Conservation (phyloP, 1,139 yeast species). For the Hanseniaspora gamundiae region DNA sequence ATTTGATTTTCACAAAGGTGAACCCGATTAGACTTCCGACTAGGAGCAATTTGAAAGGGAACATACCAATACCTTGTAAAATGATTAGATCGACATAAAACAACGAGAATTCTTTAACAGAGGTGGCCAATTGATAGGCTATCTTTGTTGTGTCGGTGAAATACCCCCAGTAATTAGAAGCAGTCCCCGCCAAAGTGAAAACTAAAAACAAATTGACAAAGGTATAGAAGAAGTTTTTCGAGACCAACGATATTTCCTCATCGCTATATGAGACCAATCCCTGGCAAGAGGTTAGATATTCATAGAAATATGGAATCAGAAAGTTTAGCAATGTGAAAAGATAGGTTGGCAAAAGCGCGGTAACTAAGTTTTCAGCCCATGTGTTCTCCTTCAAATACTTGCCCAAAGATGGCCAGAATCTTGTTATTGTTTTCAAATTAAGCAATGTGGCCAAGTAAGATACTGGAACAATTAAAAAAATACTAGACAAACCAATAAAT, state of each 20-base stretch:
- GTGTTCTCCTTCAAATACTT: constrained; percentile 43
- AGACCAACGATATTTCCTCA: constrained; percentile 60
- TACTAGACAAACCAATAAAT: constrained; percentile 48
- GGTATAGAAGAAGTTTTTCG: constrained; percentile 67
- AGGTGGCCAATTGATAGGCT: constrained; percentile 61
- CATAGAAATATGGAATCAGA: constrained; percentile 56
- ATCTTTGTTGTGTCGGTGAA: constrained; percentile 65
- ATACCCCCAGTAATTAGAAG: constrained; percentile 64
- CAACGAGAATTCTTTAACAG: constrained; percentile 53
- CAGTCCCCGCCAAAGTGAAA: constrained; percentile 72
- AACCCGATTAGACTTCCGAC: constrained; percentile 55
- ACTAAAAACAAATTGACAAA: constrained; percentile 69
- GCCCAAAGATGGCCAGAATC: constrained; percentile 65
- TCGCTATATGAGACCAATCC: constrained; percentile 68
- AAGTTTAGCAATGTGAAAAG: constrained; percentile 58
- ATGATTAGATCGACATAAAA: constrained; percentile 66
- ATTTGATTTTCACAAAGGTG: constrained; percentile 45
- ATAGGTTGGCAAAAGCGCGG: constrained; percentile 67
- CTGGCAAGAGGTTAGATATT: constrained; percentile 52
- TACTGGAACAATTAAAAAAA: constrained; percentile 57
- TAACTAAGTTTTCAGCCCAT: constrained; percentile 61
- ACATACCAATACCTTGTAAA: constrained; percentile 68
- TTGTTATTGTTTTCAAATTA: constrained; percentile 56
- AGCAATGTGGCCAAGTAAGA: constrained; percentile 63
- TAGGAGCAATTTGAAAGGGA: constrained; percentile 54